A percentile compares a stretch with the other conserved stretches of the same genome.
Evolutionary conservation across 352 stramenopile species (phyloP).

Genomic region (Globisporangium middletonii): DNA sequence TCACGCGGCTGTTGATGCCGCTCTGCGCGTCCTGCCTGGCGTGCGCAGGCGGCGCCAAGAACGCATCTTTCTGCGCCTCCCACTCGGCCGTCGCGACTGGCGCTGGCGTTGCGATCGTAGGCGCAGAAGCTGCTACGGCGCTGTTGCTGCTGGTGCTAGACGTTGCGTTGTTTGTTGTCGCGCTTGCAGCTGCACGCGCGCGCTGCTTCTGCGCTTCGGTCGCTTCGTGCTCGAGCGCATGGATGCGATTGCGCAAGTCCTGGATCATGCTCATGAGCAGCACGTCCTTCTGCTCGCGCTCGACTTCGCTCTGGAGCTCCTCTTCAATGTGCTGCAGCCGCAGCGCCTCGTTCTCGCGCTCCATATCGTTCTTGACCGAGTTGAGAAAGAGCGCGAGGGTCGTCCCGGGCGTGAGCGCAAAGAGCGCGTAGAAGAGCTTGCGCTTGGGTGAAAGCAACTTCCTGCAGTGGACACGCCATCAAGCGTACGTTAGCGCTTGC

Average conservation of each 20-base stretch:
- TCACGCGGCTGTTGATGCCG: conserved; percentile 38
- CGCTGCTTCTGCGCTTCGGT: conserved; percentile 10
- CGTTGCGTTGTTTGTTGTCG: neutral
- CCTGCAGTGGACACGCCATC: conserved; percentile 16
- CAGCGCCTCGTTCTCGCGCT: conserved; percentile 51
- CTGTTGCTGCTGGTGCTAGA: conserved; percentile 2
- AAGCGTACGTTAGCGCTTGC: neutral
- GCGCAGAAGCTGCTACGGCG: conserved; percentile 2
- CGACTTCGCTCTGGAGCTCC: conserved; percentile 33
- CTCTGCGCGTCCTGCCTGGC: conserved; percentile 19
- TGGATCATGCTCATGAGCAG: conserved; percentile 43
- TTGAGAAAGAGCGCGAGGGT: conserved; percentile 59
- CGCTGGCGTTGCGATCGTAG: conserved; percentile 4
- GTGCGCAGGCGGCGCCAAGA: conserved; percentile 9
- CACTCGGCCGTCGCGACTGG: conserved; percentile 10
- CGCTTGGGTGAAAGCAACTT: conserved; percentile 58
- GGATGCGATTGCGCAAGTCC: conserved; percentile 55
- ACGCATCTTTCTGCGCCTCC: conserved; percentile 33
- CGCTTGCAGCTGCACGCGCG: too few relatives aligned
- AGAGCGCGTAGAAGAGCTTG: conserved; percentile 58
- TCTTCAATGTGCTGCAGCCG: conserved; percentile 36
- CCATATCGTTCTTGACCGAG: conserved; percentile 66
- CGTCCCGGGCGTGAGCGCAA: conserved; percentile 66
- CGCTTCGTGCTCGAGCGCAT: conserved; percentile 42
- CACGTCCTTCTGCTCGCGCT: conserved; percentile 44